Evolutionary conservation across 2,329 filamentous ascomycete species (phyloP), one percentile per base, ranked within the genome.

Genomic region (Penicillium sp.): DNA sequence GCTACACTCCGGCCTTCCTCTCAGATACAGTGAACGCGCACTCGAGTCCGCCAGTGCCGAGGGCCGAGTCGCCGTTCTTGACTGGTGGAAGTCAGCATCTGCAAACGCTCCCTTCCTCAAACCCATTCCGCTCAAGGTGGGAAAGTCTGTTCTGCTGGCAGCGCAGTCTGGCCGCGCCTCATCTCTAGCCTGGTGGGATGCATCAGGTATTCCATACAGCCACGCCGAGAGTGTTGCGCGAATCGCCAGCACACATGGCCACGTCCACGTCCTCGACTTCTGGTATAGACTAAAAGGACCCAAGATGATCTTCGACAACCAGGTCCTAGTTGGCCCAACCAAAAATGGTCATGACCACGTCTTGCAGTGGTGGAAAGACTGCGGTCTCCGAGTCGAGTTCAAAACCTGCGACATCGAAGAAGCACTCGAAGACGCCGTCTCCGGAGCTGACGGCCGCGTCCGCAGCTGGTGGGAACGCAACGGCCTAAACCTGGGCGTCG

Each of bases 341-440:
- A 90, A 91, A 63, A 89, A 92, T 67, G 90, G 90, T 5, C 88
- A 95, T 68, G 83, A 91, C 3, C 80, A 84, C 31, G 90, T 96
- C 20, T 76, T 97, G 7, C 90, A 96, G 68, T 96, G 92, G 92
- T 96, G 92, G 92, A 88, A 89, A 65, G 80, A 79, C 28, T 77
- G 74, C 31, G 84, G 85, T 0, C 79, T 92, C 61, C 81, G 83
- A 46, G 91, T 96, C 24, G 90, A 95, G 70, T 96, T 96, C 72
- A 92, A 92, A 70, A 95, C 90, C 1, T 96, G 91, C 70, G 91
- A 95, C 70, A 94, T 97, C 55, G 92, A 96, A 69, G 92, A 96
- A 73, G 92, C 92, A 0, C 79, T 96, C 35, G 92, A 96, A 69
- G 92, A 96, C 68, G 89, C 90, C 2, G 70, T 92, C 4, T 82